A percentile compares a stretch with the other conserved stretches of the same genome.
These are phyloP conservation scores for Trametopsis cervina DNA, from an alignment of 768 basidiomycete genomes.

Conservation along the genomic window DNA sequence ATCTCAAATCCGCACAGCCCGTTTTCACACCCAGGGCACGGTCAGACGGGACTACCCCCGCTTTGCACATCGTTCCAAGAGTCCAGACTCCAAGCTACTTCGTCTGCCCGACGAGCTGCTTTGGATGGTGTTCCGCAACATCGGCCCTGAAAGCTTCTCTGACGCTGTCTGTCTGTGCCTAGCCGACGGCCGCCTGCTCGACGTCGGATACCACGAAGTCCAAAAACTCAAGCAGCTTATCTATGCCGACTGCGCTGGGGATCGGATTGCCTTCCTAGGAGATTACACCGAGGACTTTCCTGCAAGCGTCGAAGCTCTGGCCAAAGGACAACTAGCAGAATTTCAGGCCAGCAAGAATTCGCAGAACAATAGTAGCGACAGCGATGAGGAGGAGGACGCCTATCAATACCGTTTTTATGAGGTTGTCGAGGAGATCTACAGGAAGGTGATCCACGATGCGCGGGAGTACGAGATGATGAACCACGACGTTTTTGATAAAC, in stretches of 20 bases:
- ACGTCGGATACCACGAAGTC: background rate
- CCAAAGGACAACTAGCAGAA: background rate
- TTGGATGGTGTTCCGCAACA: background rate
- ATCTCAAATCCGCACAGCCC: no score
- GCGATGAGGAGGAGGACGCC: background rate
- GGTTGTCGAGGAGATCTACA: background rate
- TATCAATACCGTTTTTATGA: background rate
- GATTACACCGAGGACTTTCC: background rate
- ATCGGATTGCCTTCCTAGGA: background rate
- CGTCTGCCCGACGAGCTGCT: background rate
- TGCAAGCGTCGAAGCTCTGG: background rate
- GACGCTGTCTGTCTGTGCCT: background rate
- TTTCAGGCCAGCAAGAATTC: no score
- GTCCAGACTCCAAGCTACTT: background rate
- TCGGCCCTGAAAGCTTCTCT: background rate
- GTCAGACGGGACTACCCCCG: no score
- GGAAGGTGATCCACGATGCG: background rate
- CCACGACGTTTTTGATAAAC: no score
- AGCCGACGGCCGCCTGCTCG: background rate
- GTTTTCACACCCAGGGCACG: no score
- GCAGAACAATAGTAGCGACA: no score
- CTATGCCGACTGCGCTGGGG: background rate
- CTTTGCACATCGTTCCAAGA: background rate
- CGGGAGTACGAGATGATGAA: background rate
- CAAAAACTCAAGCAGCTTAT: background rate